Conservation (phyloP, 2,329 filamentous ascomycete genomes). For the Rhynchosporium agropyri region DNA sequence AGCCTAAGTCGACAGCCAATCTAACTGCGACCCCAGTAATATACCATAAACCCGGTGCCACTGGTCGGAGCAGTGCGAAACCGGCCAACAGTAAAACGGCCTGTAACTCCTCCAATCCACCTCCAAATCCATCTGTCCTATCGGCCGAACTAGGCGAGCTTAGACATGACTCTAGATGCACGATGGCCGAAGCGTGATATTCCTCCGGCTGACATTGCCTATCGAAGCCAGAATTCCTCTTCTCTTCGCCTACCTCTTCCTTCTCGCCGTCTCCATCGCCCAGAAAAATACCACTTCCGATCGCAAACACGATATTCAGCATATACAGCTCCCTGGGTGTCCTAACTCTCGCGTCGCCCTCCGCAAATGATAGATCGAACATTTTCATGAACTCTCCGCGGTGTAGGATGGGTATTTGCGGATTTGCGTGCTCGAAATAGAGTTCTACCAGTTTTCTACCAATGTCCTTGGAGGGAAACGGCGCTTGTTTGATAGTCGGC, state of each 20-base stretch:
- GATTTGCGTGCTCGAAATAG: slow-evolving; percentile 96
- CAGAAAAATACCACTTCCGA: slow-evolving; percentile 90
- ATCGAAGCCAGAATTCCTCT: slow-evolving; percentile 39
- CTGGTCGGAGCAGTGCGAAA: slow-evolving; percentile 87
- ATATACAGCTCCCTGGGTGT: slow-evolving; percentile 86
- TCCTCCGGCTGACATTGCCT: slow-evolving; percentile 81
- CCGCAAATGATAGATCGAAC: slow-evolving; percentile 79
- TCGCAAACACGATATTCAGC: slow-evolving; percentile 96
- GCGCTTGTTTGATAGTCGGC: slow-evolving; percentile 81
- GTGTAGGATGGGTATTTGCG: slow-evolving; percentile 91
- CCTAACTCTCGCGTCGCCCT: slow-evolving; percentile 61
- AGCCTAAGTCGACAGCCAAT: slow-evolving; percentile 84
- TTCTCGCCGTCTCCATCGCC: slow-evolving; percentile 54
- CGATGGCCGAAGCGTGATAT: slow-evolving; percentile 92
- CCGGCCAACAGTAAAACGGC: slow-evolving; percentile 89
- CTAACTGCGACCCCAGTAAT: slow-evolving; percentile 93
- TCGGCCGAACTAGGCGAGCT: slow-evolving; percentile 56
- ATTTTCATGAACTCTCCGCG: slow-evolving; percentile 86
- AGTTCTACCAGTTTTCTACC: slow-evolving; percentile 74
- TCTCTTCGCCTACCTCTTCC: slow-evolving; percentile 38
- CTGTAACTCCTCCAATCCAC: slow-evolving; percentile 89
- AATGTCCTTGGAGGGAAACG: slow-evolving; percentile 78
- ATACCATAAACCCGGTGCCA: slow-evolving; percentile 94
- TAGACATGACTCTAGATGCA: slow-evolving; percentile 86
- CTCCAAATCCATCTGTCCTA: slow-evolving; percentile 67